Evolutionary conservation across 225 moss, liverwort and hornwort species (phyloP).

Genomic region (Pleurozium schreberi): DNA sequence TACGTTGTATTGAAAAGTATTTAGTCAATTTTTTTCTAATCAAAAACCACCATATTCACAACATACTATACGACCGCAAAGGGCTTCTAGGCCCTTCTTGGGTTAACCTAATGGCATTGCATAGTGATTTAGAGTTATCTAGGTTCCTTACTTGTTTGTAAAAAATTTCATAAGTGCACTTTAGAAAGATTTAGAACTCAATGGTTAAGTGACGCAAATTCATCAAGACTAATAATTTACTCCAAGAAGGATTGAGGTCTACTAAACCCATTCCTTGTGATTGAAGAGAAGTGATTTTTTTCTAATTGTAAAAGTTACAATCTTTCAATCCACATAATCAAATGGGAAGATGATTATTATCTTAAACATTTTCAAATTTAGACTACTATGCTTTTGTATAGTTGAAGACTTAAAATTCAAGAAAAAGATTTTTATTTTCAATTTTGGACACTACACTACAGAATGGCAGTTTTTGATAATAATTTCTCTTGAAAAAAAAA

Average conservation of each 20-base stretch:
- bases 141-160: neutral
- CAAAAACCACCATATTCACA: no score
- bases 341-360: no score
- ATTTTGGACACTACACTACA: neutral
- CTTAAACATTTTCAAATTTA: no score
- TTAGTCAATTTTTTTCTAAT: no score
- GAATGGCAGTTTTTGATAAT: neutral
- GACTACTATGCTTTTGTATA: neutral
- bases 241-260: neutral
- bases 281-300: no score
- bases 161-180: neutral
- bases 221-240: neutral
- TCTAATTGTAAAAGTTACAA: neutral
- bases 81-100: no score
- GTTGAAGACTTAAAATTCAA: neutral
- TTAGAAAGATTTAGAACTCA: neutral
- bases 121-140: neutral
- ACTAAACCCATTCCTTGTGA: accelerated
- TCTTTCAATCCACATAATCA: neutral
- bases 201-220: neutral
- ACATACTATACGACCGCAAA: no score
- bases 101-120: no score
- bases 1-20: no score
- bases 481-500: neutral
- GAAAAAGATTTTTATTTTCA: neutral